Base-by-base conservation (phyloP, 129 eudicot genomes). In the Centrapalus pauciflorus region DNA sequence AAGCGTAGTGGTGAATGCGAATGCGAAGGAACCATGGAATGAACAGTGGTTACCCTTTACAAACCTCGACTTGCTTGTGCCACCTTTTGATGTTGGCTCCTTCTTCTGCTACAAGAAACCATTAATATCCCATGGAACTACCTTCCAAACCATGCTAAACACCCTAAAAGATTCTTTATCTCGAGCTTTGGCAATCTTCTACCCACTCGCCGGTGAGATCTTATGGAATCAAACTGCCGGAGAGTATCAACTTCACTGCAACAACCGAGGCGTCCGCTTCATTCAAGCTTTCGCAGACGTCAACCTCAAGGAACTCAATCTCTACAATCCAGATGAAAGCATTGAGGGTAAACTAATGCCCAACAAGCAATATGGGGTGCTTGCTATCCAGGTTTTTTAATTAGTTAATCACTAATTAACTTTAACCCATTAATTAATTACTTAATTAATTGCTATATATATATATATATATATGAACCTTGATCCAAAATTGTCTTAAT, bases 371-470 rank as follows among this genome's bases (percentile, higher is more conserved):
- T 45, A 24, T 2, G 82, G 85, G 32, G 64, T 83, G 40, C 76
- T 83, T 14, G 72, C 82, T 26, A 26, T 83, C 23, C 84, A 83
- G 88, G 88, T n/a, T n/a, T n/a, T n/a, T n/a, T n/a, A n/a, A n/a
- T n/a, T 83, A 11, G 8, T 20, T 4, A 13, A 4, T 14, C 23
- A n/a, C 1, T 41, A 45, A 40, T 10, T 40, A 40, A 11, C 1
- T 40, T 40, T 40, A 40, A 40, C 13, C 2, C 14, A 21, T 34
- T 0, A 9, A 8, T 3, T 3, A 13, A 52, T 27, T 2, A 35
- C 0, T 19, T 27, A 40, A 24, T 3, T 13, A 34, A n/a, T n/a
- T 4, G 7, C 20, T n/a, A 19, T 7, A 59, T 9, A 61, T 12
- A 5, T 21, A 17, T 58, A 30, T 26, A 5, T 0, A 0, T 29